Percentiles rank a stretch among this genome's conserved stretches.
phyloP scores from a whole-genome alignment of 2,329 filamentous ascomycete species.

The Emergomyces africanus region DNA sequence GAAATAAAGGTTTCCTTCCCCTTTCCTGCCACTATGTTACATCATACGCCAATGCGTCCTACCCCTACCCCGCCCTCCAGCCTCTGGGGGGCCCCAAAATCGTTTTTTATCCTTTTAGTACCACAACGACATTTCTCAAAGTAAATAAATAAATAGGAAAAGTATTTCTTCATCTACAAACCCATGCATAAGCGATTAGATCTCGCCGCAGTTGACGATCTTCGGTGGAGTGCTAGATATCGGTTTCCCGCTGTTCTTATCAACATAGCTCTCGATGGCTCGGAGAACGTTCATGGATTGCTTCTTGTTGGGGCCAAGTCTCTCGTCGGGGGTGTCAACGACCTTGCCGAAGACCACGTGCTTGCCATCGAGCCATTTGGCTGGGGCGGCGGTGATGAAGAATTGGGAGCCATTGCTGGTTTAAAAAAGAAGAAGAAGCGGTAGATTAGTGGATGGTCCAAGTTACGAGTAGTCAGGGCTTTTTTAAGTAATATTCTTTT shows the following conservation, averaged over 20 bases:
- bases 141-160: not conserved
- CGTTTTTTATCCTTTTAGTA: not conserved
- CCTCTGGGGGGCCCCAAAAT: not conserved
- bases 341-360: conserved; percentile 59
- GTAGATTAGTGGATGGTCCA: not conserved
- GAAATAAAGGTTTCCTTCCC: not conserved
- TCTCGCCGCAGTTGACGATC: conserved; percentile 39
- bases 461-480: not conserved
- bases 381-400: conserved; percentile 58
- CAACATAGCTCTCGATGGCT: conserved; percentile 48
- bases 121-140: not conserved
- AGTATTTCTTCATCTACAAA: not conserved
- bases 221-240: conserved; percentile 43
- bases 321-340: conserved; percentile 31
- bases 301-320: not conserved
- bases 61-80: not conserved
- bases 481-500: too few species aligned
- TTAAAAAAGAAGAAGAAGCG: conserved; percentile 5
- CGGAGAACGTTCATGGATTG: conserved; percentile 43
- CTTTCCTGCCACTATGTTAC: not conserved
- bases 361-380: conserved; percentile 54
- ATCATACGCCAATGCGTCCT: not conserved
- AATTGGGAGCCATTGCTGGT: conserved; percentile 57
- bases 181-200: conserved; percentile 19
- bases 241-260: conserved; percentile 33